Base-by-base conservation (phyloP, 2,329 filamentous ascomycete genomes). In the Orbilia oligospora region DNA sequence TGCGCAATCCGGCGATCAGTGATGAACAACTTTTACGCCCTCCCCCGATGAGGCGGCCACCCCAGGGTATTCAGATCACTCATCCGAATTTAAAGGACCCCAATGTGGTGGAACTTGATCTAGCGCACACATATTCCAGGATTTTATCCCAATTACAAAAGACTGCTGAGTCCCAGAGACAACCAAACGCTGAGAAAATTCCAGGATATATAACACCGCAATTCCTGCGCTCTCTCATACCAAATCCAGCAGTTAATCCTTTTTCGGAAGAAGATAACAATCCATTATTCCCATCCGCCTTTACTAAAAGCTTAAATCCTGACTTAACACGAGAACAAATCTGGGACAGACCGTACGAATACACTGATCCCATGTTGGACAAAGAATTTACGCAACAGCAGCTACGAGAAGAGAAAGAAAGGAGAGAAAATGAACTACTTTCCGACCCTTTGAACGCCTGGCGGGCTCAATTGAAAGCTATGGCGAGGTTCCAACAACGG, bases 361-460 rank as follows among this genome's bases (percentile, higher is more conserved):
- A 14, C 16, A 61, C 20, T 3, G 55, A 61, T n/a, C 55, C 55
- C 5, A 61, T 61, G 55, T n/a, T 61, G 10, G 55, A 61, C 18
- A 61, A 18, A n/a, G 55, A 16, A 2, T 24, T 61, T 14, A 18
- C 18, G 5, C 33, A 5, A 18, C 33, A 44, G 5, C 2, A 5
- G 1, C 10, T 61, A 14, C 33, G 22, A 61, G 33, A 61, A 24
- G 33, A 61, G 33, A 61, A 33, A 24, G 55, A 61, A 0, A 24
- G 10, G 5, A 61, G 55, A 44, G 10, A 41, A 16, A 22, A 38
- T 9, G 30, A n/a, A 9, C 27, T 30, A 3, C 6, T 16, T 22
- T 41, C 55, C 33, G 20, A 53, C 14, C 18, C 12, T 24, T 46
- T 46, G 9, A 46, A n/a, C 9, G 55, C 33, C 9, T 61, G 55